Evolutionary conservation across 2,329 filamentous ascomycete genomes (phyloP), one percentile per base, ranked within the genome.

Genomic region (Cercospora beticola): DNA sequence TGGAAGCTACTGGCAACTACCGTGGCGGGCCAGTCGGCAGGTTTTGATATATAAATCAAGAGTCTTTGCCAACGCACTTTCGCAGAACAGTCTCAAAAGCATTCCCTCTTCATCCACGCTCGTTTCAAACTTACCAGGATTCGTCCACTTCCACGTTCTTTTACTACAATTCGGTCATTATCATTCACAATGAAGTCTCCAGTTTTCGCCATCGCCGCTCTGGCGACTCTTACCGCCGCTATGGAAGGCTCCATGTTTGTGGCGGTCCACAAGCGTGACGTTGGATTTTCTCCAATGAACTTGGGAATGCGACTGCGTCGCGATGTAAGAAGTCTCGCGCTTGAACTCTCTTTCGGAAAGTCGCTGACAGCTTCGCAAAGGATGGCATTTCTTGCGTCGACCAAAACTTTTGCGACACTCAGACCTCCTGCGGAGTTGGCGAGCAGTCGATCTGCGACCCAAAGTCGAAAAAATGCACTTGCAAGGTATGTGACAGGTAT

Each of bases 111-210:
- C 33, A 16, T 36, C 14, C 43, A 10, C 18, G 23, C 9, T 49
- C 43, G n/a, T 49, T 49, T 49, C 7, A 21, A 49, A 12, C 9
- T 23, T 5, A 21, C 4, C 18, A 5, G 33, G 33, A 36, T 36
- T 36, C 33, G 33, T 36, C 12, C 23, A 5, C 23, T 57, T 57
- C 31, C 54, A 31, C 54, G 7, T 28, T 30, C 54, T 28, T 58
- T 40, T 16, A 40, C 33, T 52, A 52, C 21, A 26, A 31, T n/a
- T 16, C 54, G 26, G 10, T 31, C 54, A 28, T 31, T 31, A 30
- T 16, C 26, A 9, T n/a, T 57, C 14, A 59, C 30, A 59, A 59
- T 59, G 56, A 59, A 59, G 56, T 59, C 56, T 16, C 8, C 56
- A 36, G 4, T 59, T 12, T 36, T 59, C 16, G 56, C 56, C 4